Evolutionary conservation across 2,329 filamentous ascomycete species (phyloP).

Genomic region (Fusarium solani-melongenae): DNA sequence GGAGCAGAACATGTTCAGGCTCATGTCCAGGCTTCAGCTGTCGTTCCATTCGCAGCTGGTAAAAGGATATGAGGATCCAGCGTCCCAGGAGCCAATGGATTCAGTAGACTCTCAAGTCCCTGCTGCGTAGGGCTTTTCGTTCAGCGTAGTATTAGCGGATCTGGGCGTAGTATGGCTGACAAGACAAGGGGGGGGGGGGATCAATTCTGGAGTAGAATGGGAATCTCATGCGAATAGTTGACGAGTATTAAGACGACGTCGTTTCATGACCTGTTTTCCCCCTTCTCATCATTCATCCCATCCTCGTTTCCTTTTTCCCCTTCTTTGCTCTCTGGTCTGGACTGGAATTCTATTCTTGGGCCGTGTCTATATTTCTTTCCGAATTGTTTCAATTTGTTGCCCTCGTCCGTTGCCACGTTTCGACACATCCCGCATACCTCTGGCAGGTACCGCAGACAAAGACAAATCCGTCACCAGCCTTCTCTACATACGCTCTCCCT

Average conservation of each 20-base stretch:
- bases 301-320: constrained; percentile 4
- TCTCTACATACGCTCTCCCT: background rate
- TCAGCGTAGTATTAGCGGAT: background rate
- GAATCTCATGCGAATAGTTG: constrained; percentile 4
- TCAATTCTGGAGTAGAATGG: background rate
- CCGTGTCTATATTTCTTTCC: constrained; percentile 20
- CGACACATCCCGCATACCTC: constrained; percentile 37
- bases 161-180: background rate
- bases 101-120: background rate
- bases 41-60: constrained; percentile 30
- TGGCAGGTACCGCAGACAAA: constrained; percentile 32
- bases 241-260: constrained; percentile 17
- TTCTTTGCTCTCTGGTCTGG: constrained; percentile 19
- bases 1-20: constrained; percentile 5
- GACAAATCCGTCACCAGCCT: constrained; percentile 3
- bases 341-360: constrained; percentile 30
- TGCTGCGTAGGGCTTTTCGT: constrained; percentile 11
- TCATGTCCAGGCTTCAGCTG: constrained; percentile 10
- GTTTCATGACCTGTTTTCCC: constrained; percentile 24
- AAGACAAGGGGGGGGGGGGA: too few relatives aligned
- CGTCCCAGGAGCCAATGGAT: constrained; percentile 20
- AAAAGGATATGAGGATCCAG: constrained; percentile 5
- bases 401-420: constrained; percentile 20
- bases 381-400: background rate
- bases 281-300: constrained; percentile 27